These are phyloP conservation scores for Leptographium wingfieldii DNA, from an alignment of 2,329 filamentous ascomycete species.

Conservation along the genomic window DNA sequence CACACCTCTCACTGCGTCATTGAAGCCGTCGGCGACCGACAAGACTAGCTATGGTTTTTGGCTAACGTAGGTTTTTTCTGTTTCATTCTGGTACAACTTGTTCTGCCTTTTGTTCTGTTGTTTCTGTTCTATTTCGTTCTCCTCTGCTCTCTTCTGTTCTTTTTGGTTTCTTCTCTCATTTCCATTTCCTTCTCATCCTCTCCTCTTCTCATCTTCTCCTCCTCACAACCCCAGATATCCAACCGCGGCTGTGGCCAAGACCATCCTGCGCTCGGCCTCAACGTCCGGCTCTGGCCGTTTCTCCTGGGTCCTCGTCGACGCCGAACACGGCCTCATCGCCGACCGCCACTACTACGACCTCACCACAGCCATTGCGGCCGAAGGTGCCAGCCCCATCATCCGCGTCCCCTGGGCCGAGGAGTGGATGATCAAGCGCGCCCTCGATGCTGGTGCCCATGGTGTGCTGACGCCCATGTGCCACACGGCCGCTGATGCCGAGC, in stretches of 20 bases:
- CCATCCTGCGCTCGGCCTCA: slow-evolving; percentile 10
- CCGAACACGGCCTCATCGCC: slow-evolving; percentile 25
- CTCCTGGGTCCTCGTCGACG: slow-evolving; percentile 24
- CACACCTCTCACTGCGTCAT: not conserved
- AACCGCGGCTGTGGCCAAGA: slow-evolving; percentile 10
- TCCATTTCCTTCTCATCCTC: not conserved
- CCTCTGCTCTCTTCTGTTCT: not conserved
- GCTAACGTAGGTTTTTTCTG: slow-evolving; percentile 9
- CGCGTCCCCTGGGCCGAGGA: slow-evolving; percentile 41
- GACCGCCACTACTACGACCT: slow-evolving; percentile 24
- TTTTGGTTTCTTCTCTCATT: not conserved
- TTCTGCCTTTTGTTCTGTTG: not conserved
- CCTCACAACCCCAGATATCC: slow-evolving; percentile 5
- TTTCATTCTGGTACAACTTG: not conserved
- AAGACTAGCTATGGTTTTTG: slow-evolving; percentile 11
- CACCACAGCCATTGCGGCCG: slow-evolving; percentile 23
- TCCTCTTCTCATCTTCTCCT: not conserved
- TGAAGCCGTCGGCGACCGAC: not conserved
- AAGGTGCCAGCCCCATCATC: slow-evolving; percentile 27
- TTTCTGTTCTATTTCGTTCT: not conserved
- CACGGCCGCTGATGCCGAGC: slow-evolving; percentile 13
- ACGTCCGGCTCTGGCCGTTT: not conserved
- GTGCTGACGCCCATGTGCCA: slow-evolving; percentile 35
- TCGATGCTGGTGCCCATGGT: slow-evolving; percentile 47
- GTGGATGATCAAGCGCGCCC: slow-evolving; percentile 50